Conservation (phyloP, 2,329 filamentous ascomycete species). For the Aphanoascus verrucosus region DNA sequence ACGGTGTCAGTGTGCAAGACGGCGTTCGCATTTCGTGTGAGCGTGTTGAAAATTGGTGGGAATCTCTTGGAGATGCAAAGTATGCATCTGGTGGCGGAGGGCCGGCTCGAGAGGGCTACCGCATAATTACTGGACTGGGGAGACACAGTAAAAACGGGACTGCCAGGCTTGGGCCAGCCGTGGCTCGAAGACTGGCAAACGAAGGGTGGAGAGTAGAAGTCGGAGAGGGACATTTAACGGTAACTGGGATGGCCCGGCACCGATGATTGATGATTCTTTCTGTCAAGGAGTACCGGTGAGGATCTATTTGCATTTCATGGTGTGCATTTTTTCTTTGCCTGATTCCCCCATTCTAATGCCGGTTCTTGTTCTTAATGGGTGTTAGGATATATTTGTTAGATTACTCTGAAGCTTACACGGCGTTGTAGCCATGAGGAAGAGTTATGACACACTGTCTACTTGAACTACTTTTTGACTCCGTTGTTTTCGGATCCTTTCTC, state of each 20-base stretch:
- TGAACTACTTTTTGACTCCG: background rate
- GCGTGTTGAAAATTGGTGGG: constrained; percentile 66
- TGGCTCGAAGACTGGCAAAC: constrained; percentile 61
- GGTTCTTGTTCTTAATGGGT: no score
- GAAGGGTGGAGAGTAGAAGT: constrained; percentile 78
- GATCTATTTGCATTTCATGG: background rate
- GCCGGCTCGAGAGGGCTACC: constrained; percentile 48
- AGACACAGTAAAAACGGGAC: constrained; percentile 66
- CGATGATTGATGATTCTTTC: constrained; percentile 15
- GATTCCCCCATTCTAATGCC: no score
- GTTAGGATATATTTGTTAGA: no score
- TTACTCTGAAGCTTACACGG: no score
- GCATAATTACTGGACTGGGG: constrained; percentile 71
- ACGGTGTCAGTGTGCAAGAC: constrained; percentile 71
- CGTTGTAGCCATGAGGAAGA: no score
- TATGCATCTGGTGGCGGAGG: constrained; percentile 37
- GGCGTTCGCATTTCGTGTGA: constrained; percentile 66
- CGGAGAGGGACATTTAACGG: constrained; percentile 57
- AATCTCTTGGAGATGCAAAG: constrained; percentile 54
- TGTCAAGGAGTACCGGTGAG: background rate
- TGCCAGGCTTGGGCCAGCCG: constrained; percentile 65
- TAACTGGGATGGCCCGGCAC: constrained; percentile 47
- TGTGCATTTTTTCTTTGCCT: background rate
- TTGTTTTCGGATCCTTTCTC: background rate
- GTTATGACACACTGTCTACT: no score